A percentile compares a stretch with the other conserved stretches of the same genome.
Conservation (phyloP, 1,284 basidiomycete species). For the Ceratobasidium sp. region DNA sequence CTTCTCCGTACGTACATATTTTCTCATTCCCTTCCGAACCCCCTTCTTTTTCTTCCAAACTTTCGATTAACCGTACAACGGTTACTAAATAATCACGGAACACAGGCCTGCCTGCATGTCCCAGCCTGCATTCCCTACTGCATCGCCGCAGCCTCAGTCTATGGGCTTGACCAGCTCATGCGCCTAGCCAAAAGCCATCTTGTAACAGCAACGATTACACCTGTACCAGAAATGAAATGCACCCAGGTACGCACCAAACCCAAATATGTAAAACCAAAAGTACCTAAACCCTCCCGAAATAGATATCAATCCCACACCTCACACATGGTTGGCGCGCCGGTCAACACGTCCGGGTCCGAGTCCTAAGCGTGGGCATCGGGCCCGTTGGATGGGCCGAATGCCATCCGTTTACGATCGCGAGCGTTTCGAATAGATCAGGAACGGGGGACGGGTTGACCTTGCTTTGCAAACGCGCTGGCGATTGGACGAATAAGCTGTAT, state of each 20-base stretch:
- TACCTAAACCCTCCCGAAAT: not conserved
- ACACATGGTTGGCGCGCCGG: constrained; percentile 49
- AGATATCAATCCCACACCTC: constrained; percentile 47
- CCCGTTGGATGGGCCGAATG: constrained; percentile 37
- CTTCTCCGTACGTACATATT: constrained; percentile 44
- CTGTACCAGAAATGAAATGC: constrained; percentile 47
- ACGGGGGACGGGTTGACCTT: constrained; percentile 47
- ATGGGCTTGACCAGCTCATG: constrained; percentile 49
- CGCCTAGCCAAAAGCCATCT: constrained; percentile 46
- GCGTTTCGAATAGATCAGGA: constrained; percentile 30
- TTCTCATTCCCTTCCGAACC: not conserved
- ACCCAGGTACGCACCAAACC: constrained; percentile 28
- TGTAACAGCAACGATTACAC: constrained; percentile 45
- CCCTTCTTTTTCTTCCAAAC: no score
- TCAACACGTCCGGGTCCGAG: constrained; percentile 47
- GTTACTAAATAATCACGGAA: no score
- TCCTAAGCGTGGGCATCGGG: constrained; percentile 33
- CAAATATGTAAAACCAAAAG: not conserved
- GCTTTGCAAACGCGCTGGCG: constrained; percentile 45
- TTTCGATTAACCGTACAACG: no score
- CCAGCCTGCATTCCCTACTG: constrained; percentile 47
- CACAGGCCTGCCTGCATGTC: constrained; percentile 48
- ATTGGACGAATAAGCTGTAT: constrained; percentile 47
- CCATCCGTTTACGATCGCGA: constrained; percentile 42
- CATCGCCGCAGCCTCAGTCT: constrained; percentile 44